Percentiles rank a stretch among this genome's conserved stretches.
These are phyloP conservation scores for Melanomma pulvis-pyrius DNA, from an alignment of 495 filamentous ascomycete species.

Conservation along the genomic window DNA sequence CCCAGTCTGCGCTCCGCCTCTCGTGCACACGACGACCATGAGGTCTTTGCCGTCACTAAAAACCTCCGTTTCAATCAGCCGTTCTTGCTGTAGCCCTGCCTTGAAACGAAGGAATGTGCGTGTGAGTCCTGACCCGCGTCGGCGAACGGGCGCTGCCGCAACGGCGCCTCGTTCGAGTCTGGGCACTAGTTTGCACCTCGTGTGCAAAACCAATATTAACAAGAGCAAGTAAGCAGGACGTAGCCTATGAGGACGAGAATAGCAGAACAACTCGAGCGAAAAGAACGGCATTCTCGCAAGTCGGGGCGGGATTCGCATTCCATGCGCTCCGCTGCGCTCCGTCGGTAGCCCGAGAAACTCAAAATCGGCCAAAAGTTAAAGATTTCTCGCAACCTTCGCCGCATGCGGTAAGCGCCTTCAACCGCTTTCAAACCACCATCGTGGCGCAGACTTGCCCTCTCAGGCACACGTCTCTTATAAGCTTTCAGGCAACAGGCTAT, in stretches of 20 bases:
- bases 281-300: neutral
- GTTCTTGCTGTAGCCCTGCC: neutral
- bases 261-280: neutral
- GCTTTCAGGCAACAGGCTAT: neutral
- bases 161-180: too few relatives aligned
- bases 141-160: too few relatives aligned
- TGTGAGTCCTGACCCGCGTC: too few relatives aligned
- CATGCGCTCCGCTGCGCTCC: neutral
- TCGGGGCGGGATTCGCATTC: neutral
- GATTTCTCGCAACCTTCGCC: conserved; percentile 1
- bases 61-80: neutral
- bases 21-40: conserved; percentile 6
- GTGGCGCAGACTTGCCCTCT: conserved; percentile 1
- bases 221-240: neutral
- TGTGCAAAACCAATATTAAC: too few relatives aligned
- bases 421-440: neutral
- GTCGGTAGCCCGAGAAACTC: too few relatives aligned
- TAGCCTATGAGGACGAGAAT: neutral
- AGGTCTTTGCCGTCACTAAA: neutral
- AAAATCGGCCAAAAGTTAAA: too few relatives aligned
- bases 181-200: too few relatives aligned
- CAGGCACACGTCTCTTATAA: too few relatives aligned
- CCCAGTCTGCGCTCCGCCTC: conserved; percentile 11
- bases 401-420: neutral
- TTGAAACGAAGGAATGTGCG: neutral